Evolutionary conservation across 73 alveolate species (phyloP), one percentile per base, ranked within the genome.

Genomic region (Paramecium tetraurelia): DNA sequence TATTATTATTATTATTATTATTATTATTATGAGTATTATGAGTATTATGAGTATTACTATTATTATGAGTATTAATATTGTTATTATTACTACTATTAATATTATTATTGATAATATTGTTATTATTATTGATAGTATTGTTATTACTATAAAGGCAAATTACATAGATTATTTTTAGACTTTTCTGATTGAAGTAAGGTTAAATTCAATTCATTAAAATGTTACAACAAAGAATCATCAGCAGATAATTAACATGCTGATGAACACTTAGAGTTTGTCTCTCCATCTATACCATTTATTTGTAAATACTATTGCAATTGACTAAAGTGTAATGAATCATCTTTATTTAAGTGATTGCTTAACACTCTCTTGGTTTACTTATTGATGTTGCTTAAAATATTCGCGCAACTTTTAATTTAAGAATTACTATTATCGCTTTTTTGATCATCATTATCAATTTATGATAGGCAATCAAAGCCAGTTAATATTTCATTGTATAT

Each of bases 161-260:
- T 80, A 18, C 48, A 53, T 16, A 18, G 21, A 41, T 1, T 44
- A 38, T 40, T 80, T 46, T 80, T 80, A 21, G 35, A 38, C 27
- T 72, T 72, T 27, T 80, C 90, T 7, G 48, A 41, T 48, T 80
- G 12, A 10, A 80, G 48, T 20, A 80, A 38, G 1, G 90, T 40
- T 48, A 41, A 24, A 80, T 80, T 80, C 22, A 80, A 35, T 24
- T 80, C 90, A 80, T 80, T 80, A 48, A 80, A 80, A 48, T 80
- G 90, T 24, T 43, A 80, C 12, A 80, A 48, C 46, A 80, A 46
- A 1, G 90, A 80, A 80, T 80, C 90, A 80, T 80, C 90, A 18
- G 90, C 70, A 43, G 90, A 80, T 24, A 80, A 35, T 43, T 40
- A 46, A 12, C 90, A 40, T 6, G 72, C 90, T 40, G 90, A 80